Percentiles rank a stretch among this genome's conserved stretches.
phyloP scores from a whole-genome alignment of 805 yeast genomes.

The Vanderwaltozyma verrucispora region DNA sequence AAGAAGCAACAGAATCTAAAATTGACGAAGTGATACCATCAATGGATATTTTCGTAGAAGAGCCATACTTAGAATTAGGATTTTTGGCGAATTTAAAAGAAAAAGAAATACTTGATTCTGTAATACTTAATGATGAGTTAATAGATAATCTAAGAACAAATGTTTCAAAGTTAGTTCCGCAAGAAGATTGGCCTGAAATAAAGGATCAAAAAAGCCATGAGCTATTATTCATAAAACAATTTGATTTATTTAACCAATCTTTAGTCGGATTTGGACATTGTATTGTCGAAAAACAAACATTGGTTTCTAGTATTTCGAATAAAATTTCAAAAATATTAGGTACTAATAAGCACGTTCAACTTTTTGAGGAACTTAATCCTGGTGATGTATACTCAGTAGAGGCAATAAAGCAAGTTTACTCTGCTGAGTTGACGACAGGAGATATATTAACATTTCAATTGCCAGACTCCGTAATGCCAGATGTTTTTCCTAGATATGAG shows the following conservation, averaged over 20 bases:
- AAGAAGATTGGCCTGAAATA: conserved; percentile 7
- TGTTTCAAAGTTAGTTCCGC: conserved; percentile 5
- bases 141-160: conserved; percentile 16
- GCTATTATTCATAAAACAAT: conserved; percentile 49
- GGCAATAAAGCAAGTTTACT: conserved; percentile 34
- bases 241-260: conserved; percentile 44
- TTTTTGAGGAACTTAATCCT: conserved; percentile 55
- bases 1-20: conserved; percentile 34
- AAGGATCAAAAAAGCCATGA: conserved; percentile 8
- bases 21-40: conserved; percentile 27
- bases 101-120: conserved; percentile 5
- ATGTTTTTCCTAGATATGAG: conserved; percentile 27
- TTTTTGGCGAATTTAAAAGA: conserved; percentile 12
- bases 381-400: conserved; percentile 37
- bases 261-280: conserved; percentile 60
- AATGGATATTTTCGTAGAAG: conserved; percentile 58
- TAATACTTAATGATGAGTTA: conserved; percentile 11
- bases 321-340: conserved; percentile 26
- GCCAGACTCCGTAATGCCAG: conserved; percentile 6
- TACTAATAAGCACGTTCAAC: conserved; percentile 27
- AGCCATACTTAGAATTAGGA: conserved; percentile 30
- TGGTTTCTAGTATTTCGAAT: conserved; percentile 24
- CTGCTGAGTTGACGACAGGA: conserved; percentile 54
- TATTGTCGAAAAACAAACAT: conserved; percentile 39
- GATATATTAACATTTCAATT: conserved; percentile 43